Percentiles rank a stretch among this genome's conserved stretches.
phyloP scores from a whole-genome alignment of 495 filamentous ascomycete genomes.

The Schizothecium vesticola region DNA sequence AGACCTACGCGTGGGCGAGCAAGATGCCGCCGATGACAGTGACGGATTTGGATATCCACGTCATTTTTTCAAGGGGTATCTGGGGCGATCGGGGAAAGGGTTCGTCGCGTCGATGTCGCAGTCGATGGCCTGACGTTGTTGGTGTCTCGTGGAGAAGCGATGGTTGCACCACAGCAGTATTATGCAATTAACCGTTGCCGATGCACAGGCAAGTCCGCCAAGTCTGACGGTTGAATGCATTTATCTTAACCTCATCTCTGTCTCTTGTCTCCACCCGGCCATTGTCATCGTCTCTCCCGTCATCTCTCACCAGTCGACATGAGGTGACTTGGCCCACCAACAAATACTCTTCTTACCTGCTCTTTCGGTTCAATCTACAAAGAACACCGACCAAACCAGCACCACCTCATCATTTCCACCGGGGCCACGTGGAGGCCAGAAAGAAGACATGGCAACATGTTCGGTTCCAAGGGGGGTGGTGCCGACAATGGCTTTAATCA shows the following conservation, averaged over 20 bases:
- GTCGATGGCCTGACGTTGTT: conserved; percentile 6
- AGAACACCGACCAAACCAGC: not conserved
- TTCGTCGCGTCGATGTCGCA: not conserved
- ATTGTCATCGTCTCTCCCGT: not conserved
- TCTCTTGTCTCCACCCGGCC: not conserved
- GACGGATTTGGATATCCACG: conserved; percentile 58
- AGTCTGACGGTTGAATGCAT: not conserved
- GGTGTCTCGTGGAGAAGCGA: not conserved
- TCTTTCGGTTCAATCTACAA: not conserved
- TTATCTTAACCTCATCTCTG: not conserved
- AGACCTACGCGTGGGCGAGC: conserved; percentile 65
- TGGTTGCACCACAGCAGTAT: not conserved
- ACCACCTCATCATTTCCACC: not conserved
- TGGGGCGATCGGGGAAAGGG: not conserved
- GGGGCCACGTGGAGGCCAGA: not conserved
- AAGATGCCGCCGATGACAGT: conserved; percentile 62
- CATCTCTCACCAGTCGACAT: not conserved
- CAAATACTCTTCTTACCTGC: not conserved
- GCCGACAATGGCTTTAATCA: not conserved
- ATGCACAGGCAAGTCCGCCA: not conserved
- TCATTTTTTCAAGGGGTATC: conserved; percentile 41
- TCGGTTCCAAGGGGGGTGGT: not conserved
- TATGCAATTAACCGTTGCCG: not conserved
- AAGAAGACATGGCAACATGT: not conserved
- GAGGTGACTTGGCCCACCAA: not conserved